Conservation (phyloP, 345 rosid species). For the Rhizophora apiculata region DNA sequence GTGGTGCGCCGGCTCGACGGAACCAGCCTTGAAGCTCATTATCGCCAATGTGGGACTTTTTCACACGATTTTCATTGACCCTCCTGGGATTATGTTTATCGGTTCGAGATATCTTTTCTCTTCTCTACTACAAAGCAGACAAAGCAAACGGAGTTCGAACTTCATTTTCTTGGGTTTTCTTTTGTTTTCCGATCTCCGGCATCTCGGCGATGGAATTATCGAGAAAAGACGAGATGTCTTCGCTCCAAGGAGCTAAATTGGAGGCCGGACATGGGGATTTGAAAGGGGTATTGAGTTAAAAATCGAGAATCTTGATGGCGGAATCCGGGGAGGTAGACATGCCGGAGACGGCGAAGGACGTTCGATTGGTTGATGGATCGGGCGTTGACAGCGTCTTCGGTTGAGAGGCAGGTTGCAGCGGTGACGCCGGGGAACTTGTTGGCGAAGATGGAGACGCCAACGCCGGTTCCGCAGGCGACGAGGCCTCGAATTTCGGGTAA, state of each 20-base stretch:
- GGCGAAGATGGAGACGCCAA: constrained; percentile 79
- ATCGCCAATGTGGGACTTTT: constrained; percentile 80
- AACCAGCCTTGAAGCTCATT: constrained; percentile 65
- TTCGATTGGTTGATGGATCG: constrained; percentile 79
- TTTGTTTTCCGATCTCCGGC: constrained; percentile 42
- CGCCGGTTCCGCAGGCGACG: constrained; percentile 76
- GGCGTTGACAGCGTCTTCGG: constrained; percentile 60
- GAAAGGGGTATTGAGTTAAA: constrained; percentile 69
- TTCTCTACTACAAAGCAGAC: constrained; percentile 68
- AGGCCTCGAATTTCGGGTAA: constrained; percentile 50
- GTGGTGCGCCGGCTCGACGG: constrained; percentile 89
- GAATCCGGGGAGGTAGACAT: constrained; percentile 45
- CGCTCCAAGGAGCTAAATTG: constrained; percentile 52
- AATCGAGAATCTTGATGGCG: constrained; percentile 56
- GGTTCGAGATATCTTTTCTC: constrained; percentile 59
- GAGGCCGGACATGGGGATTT: constrained; percentile 83
- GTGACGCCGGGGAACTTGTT: constrained; percentile 83
- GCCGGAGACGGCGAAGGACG: constrained; percentile 81
- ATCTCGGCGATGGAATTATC: constrained; percentile 50
- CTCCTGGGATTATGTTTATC: constrained; percentile 70
- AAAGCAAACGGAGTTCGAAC: constrained; percentile 34
- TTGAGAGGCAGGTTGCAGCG: constrained; percentile 72
- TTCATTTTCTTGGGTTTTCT: background rate
- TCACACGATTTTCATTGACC: constrained; percentile 79
- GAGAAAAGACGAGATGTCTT: constrained; percentile 45